These are phyloP conservation scores for Paramecium sonneborni DNA, from an alignment of 73 alveolate genomes.

Conservation along the genomic window DNA sequence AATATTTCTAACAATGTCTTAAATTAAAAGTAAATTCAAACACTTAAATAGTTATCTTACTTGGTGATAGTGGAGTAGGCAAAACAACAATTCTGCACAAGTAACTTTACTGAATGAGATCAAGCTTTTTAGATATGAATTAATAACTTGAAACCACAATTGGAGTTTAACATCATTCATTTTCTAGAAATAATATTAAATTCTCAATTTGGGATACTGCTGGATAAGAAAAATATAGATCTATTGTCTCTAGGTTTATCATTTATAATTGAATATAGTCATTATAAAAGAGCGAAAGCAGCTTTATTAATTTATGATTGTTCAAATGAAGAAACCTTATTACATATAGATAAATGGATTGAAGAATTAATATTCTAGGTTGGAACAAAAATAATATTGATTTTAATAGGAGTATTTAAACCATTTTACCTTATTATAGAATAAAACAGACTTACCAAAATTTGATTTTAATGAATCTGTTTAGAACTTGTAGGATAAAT, in stretches of 20 bases:
- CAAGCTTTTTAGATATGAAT: not conserved
- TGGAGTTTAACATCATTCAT: not conserved
- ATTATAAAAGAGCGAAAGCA: not conserved
- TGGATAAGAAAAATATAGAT: constrained; percentile 68
- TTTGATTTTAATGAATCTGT: not conserved
- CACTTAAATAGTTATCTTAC: constrained; percentile 74
- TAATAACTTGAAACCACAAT: not conserved
- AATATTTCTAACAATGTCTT: not conserved
- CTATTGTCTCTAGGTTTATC: not conserved
- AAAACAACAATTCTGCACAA: constrained; percentile 70
- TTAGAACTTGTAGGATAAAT: not conserved
- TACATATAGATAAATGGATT: not conserved
- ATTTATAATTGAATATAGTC: not conserved
- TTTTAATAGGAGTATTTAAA: not conserved
- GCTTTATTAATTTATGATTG: not conserved
- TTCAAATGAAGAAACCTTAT: not conserved
- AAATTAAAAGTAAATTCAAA: not conserved
- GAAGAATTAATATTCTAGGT: constrained; percentile 5
- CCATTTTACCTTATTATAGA: not conserved
- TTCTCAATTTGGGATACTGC: constrained; percentile 80
- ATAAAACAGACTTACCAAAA: not conserved
- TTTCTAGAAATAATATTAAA: constrained; percentile 65
- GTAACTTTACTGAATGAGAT: not conserved
- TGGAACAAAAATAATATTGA: not conserved
- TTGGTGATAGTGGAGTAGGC: constrained; percentile 95